phyloP scores from a whole-genome alignment of 2,329 filamentous ascomycete species.

The Ascochyta lentis region DNA sequence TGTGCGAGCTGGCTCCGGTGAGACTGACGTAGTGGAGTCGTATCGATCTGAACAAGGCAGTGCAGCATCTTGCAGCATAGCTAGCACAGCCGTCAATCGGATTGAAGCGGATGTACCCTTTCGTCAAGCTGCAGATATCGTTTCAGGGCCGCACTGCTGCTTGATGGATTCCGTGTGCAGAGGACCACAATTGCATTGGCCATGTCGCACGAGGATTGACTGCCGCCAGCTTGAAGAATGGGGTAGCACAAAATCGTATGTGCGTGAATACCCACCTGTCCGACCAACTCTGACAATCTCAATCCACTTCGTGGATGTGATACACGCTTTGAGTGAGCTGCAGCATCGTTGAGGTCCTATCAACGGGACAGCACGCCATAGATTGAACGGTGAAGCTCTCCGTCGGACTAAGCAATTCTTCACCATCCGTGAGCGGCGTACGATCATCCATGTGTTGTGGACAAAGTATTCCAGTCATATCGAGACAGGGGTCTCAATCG shows the following conservation, averaged over 20 bases:
- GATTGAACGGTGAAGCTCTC: neutral
- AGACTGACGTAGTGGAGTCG: neutral
- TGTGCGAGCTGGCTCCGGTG: neutral
- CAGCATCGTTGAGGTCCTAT: neutral
- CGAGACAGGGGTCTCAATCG: neutral
- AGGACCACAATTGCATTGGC: neutral
- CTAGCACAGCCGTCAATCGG: neutral
- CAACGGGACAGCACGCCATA: neutral
- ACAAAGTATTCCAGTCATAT: neutral
- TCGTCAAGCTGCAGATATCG: neutral
- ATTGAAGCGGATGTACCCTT: neutral
- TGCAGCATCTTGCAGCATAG: slow-evolving; percentile 8
- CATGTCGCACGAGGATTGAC: neutral
- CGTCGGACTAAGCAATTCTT: neutral
- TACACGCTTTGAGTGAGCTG: neutral
- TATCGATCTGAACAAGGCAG: neutral
- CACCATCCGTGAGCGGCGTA: neutral
- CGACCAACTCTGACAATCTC: neutral
- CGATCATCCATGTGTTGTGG: neutral
- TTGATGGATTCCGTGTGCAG: neutral
- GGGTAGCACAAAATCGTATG: slow-evolving; percentile 2
- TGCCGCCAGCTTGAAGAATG: neutral
- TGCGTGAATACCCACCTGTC: neutral
- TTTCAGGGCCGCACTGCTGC: neutral
- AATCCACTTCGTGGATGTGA: neutral